Conservation (phyloP, 768 basidiomycete genomes). For the Russula foetens region DNA sequence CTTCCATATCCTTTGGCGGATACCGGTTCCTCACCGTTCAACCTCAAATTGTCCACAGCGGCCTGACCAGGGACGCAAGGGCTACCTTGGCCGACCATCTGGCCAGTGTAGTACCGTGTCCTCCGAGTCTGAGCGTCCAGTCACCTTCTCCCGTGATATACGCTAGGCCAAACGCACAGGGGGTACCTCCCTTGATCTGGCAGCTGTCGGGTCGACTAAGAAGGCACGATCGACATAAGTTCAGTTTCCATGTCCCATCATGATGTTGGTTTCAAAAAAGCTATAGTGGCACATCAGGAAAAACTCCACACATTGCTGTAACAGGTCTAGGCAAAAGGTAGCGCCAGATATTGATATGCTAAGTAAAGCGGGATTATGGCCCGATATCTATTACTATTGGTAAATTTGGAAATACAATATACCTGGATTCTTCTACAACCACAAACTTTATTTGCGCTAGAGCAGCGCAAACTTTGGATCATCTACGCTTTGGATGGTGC, state of each 20-base stretch:
- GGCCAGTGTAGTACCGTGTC: neutral
- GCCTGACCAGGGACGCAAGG: neutral
- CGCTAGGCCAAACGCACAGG: neutral
- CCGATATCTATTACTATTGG: neutral
- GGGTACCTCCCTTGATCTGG: neutral
- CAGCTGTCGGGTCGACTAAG: neutral
- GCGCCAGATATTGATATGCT: too few relatives aligned
- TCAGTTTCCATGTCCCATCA: too few relatives aligned
- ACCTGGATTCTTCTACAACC: neutral
- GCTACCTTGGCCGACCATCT: neutral
- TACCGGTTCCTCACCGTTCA: neutral
- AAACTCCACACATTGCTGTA: too few relatives aligned
- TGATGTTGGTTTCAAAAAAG: too few relatives aligned
- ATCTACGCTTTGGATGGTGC: conserved; percentile 34
- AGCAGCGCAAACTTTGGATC: conserved; percentile 28
- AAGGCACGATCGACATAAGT: neutral
- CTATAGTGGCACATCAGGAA: too few relatives aligned
- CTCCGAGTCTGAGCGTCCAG: neutral
- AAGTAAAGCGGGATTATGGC: too few relatives aligned
- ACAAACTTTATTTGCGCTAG: neutral
- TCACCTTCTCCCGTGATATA: neutral
- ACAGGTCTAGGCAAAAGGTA: too few relatives aligned
- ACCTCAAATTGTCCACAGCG: neutral
- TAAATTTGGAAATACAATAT: neutral
- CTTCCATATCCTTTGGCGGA: neutral